Evolutionary conservation across 345 rosid genomes (phyloP).

Genomic region (Citrus maxima): DNA sequence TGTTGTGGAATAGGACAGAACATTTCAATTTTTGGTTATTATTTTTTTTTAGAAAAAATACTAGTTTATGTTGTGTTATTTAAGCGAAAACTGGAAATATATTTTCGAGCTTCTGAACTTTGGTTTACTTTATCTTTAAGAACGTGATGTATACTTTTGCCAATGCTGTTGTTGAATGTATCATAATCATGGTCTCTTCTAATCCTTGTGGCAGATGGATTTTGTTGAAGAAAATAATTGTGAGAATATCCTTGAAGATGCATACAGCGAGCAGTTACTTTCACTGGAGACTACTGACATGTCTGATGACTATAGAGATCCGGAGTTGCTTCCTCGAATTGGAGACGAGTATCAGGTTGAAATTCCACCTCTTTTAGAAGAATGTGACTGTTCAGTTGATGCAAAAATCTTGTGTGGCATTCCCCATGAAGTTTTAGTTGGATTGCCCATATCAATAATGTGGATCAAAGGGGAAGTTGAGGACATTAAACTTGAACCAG

Average conservation of each 20-base stretch:
- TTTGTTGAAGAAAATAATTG: conserved; percentile 18
- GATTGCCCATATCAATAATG: conserved; percentile 47
- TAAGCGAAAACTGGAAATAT: background rate
- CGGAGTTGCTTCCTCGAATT: conserved; percentile 50
- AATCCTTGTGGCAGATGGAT: conserved; percentile 39
- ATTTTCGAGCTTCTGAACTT: background rate
- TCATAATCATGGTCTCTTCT: background rate
- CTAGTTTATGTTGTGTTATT: background rate
- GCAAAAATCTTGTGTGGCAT: conserved; percentile 6
- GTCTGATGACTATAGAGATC: conserved; percentile 34
- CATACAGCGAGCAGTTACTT: conserved; percentile 28
- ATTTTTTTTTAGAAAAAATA: background rate
- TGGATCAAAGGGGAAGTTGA: conserved; percentile 37
- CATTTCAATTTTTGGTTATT: background rate
- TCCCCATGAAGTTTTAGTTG: conserved; percentile 27
- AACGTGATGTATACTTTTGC: background rate
- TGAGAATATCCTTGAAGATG: conserved; percentile 29
- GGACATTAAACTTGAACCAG: conserved; percentile 18
- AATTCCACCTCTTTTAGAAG: conserved; percentile 39
- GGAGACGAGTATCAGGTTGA: conserved; percentile 55
- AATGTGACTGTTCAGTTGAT: conserved; percentile 16
- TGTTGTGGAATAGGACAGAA: background rate
- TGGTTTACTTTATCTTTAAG: background rate
- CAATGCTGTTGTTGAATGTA: background rate
- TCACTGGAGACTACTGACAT: conserved; percentile 29